Base-by-base conservation (phyloP, 805 yeast species). In the Candida suzukii region DNA sequence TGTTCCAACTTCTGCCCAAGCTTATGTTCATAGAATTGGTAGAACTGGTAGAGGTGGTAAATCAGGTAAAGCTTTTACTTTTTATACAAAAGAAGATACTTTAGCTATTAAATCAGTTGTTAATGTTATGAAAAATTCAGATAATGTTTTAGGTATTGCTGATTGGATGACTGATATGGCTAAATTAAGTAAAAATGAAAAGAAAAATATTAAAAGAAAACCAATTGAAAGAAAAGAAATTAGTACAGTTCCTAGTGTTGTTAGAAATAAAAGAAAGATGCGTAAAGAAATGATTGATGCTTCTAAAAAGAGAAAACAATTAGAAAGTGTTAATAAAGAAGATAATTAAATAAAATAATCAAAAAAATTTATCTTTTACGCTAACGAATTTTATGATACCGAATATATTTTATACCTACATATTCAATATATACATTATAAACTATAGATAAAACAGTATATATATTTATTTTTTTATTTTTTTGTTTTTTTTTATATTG, bases 31-130 rank as follows among this genome's bases (percentile, higher is more conserved):
- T 63, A 78, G 99, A 66, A 87, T 93, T 54, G 99, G 99, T 63
- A 83, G 99, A 71, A 91, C 99, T 2, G 99, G 99, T 51, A 82
- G 99, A 72, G 96, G 88, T 41, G 96, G 95, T 1, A 78, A 83
- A 45, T 54, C 65, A 9, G 99, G 99, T 43, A 74, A 73, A 51
- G 97, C 98, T 0, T 77, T 93, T 17, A 93, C 99, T 0, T 81
- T 90, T 49, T 93, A 85, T 67, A 91, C 99, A 21, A 90, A 88
- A 57, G 95, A 87, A 47, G 99, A 93, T 58, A 63, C 75, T 3
- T 60, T 74, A 42, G 77, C 84, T 2, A 73, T 93, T 35, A 84
- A 85, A 57, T 84, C 93, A 10, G 85, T 93, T 34, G 76, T 91
- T 24, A 93, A 90, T 56, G 98, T 93, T 14, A 91, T 93, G 96